Conservation (phyloP, 2,329 filamentous ascomycete species). For the Pseudocercospora fijiensis region DNA sequence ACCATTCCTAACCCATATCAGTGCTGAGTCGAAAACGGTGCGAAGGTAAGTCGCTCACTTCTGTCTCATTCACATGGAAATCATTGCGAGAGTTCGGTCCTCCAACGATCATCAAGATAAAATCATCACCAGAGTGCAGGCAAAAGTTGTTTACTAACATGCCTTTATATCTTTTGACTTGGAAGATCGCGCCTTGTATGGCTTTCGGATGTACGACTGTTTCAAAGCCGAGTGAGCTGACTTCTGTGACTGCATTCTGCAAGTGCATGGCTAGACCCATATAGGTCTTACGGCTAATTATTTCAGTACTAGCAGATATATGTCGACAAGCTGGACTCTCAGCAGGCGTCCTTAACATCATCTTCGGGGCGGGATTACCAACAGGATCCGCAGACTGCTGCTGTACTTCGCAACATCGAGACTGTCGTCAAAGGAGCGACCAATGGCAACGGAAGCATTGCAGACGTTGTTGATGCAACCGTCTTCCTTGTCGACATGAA, state of each 20-base stretch:
- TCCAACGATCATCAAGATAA: slow-evolving; percentile 90
- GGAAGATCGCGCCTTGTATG: slow-evolving; percentile 20
- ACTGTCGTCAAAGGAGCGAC: slow-evolving; percentile 20
- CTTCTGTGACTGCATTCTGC: slow-evolving; percentile 18
- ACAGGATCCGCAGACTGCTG: slow-evolving; percentile 22
- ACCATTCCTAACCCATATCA: slow-evolving; percentile 70
- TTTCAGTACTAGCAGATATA: slow-evolving; percentile 14
- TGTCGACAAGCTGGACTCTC: slow-evolving; percentile 43
- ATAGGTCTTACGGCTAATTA: not conserved
- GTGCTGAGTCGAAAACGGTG: not conserved
- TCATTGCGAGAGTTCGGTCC: slow-evolving; percentile 93
- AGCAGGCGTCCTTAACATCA: slow-evolving; percentile 44
- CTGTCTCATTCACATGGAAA: slow-evolving; percentile 95
- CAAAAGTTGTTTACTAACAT: slow-evolving; percentile 84
- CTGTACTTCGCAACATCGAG: slow-evolving; percentile 21
- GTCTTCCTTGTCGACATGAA: slow-evolving; percentile 48
- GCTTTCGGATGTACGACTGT: slow-evolving; percentile 16
- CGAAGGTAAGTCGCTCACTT: slow-evolving; percentile 39
- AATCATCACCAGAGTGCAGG: slow-evolving; percentile 83
- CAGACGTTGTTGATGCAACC: slow-evolving; percentile 32
- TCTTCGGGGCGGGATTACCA: slow-evolving; percentile 45
- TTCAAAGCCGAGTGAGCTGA: slow-evolving; percentile 18
- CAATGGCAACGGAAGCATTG: slow-evolving; percentile 17
- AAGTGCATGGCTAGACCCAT: not conserved
- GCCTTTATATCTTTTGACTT: slow-evolving; percentile 18